Conservation (phyloP, 345 rosid species). For the Sonneratia caseolaris region DNA sequence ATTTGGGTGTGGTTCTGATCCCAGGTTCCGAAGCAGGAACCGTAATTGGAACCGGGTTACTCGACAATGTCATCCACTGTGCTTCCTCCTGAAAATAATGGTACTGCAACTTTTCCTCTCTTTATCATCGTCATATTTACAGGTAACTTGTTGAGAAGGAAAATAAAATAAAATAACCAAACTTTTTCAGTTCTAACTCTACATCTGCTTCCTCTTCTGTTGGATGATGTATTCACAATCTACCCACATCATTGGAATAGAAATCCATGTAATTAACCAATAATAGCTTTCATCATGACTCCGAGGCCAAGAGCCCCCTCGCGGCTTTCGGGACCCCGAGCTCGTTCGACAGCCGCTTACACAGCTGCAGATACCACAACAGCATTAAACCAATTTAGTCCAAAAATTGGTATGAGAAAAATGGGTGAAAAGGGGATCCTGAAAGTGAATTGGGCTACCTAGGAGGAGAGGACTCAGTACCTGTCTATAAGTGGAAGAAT, state of each 20-base stretch:
- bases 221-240: not conserved
- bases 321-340: conserved; percentile 41
- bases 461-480: conserved; percentile 19
- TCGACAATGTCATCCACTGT: too few species aligned
- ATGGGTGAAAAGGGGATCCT: too few species aligned
- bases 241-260: not conserved
- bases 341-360: conserved; percentile 54
- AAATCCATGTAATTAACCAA: not conserved
- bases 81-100: too few species aligned
- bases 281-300: conserved; percentile 14
- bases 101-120: too few species aligned
- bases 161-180: too few species aligned
- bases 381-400: not conserved
- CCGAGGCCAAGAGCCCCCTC: conserved; percentile 19
- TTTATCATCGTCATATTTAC: too few species aligned
- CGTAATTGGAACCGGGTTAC: too few species aligned
- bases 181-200: not conserved
- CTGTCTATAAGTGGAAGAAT: conserved; percentile 67
- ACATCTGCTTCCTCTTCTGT: not conserved
- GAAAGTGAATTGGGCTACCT: too few species aligned
- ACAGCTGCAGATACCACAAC: conserved; percentile 49
- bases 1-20: too few species aligned
- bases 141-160: too few species aligned
- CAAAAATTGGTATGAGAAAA: not conserved
- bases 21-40: too few species aligned